Conservation (phyloP, 2,329 filamentous ascomycete genomes). For the Coleophoma crateriformis region DNA sequence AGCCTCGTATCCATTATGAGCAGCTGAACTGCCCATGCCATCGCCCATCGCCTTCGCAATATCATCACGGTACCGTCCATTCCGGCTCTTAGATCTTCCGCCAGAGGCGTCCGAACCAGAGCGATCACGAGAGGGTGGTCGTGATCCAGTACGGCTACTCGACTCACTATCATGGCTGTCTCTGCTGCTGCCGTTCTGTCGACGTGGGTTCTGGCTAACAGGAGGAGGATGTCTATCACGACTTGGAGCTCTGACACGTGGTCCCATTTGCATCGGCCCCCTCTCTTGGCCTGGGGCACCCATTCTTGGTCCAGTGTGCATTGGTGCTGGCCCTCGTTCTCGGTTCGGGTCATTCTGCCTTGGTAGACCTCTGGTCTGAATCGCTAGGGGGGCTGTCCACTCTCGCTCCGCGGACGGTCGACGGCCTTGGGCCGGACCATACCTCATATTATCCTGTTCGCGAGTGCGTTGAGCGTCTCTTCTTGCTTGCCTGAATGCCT, state of each 20-base stretch:
- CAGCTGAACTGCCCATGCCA: conserved; percentile 12
- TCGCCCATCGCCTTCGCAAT: conserved; percentile 20
- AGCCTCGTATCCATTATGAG: conserved; percentile 15
- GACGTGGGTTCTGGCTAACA: conserved; percentile 11
- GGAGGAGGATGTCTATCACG: conserved; percentile 21
- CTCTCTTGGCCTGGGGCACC: too few species aligned
- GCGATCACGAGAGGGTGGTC: conserved; percentile 22
- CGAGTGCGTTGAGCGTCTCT: conserved; percentile 24
- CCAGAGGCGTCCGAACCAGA: conserved; percentile 23
- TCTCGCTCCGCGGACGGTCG: conserved; percentile 3
- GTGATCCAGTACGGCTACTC: conserved; percentile 16
- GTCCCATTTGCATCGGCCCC: background rate
- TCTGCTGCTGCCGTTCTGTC: conserved; percentile 9
- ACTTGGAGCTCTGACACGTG: conserved; percentile 15
- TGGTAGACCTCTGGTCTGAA: conserved; percentile 5
- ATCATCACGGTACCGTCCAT: conserved; percentile 23
- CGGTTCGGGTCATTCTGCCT: conserved; percentile 9
- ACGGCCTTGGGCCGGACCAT: conserved; percentile 10
- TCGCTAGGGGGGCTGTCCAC: conserved; percentile 8
- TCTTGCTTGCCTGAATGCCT: conserved; percentile 22
- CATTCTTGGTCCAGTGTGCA: conserved; percentile 3
- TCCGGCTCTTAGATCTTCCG: conserved; percentile 22
- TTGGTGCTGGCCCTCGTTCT: conserved; percentile 15
- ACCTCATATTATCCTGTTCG: conserved; percentile 21
- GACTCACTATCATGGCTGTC: conserved; percentile 14